Evolutionary conservation across 805 yeast species (phyloP).

Genomic region (Candida methanosorbosa): DNA sequence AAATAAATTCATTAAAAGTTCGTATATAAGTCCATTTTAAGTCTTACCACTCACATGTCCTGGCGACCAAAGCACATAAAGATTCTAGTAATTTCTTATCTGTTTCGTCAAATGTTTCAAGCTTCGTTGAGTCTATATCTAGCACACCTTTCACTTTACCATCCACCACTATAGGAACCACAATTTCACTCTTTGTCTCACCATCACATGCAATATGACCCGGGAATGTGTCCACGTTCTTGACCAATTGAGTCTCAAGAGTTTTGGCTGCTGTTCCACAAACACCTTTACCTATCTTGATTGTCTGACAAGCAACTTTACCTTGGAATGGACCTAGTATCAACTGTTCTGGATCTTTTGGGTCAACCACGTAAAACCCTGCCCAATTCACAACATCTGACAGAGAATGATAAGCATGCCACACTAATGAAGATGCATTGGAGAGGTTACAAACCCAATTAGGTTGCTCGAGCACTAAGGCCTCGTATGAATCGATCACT

Average conservation of each 20-base stretch:
- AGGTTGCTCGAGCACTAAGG: slow-evolving; percentile 49
- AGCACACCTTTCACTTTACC: slow-evolving; percentile 61
- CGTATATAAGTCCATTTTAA: no score
- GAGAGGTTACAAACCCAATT: slow-evolving; percentile 91
- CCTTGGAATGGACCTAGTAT: slow-evolving; percentile 94
- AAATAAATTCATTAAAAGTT: not conserved
- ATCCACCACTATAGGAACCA: slow-evolving; percentile 58
- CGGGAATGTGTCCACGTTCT: slow-evolving; percentile 69
- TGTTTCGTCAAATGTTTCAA: slow-evolving; percentile 54
- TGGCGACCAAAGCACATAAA: slow-evolving; percentile 44
- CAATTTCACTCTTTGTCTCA: slow-evolving; percentile 87
- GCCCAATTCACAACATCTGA: slow-evolving; percentile 72
- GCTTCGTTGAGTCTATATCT: slow-evolving; percentile 71
- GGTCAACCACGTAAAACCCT: slow-evolving; percentile 68
- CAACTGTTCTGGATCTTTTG: slow-evolving; percentile 32
- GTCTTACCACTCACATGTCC: slow-evolving; percentile 41
- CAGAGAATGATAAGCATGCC: slow-evolving; percentile 77
- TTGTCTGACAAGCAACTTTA: slow-evolving; percentile 89
- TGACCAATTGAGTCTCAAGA: slow-evolving; percentile 60
- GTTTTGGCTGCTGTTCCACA: slow-evolving; percentile 77
- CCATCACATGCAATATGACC: slow-evolving; percentile 98
- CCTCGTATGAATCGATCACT: slow-evolving; percentile 53
- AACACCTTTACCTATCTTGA: slow-evolving; percentile 75
- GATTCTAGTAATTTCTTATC: slow-evolving; percentile 56
- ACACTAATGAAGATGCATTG: slow-evolving; percentile 76